phyloP scores from a whole-genome alignment of 305 asterid genomes.

The Solanum aculeatissimum region DNA sequence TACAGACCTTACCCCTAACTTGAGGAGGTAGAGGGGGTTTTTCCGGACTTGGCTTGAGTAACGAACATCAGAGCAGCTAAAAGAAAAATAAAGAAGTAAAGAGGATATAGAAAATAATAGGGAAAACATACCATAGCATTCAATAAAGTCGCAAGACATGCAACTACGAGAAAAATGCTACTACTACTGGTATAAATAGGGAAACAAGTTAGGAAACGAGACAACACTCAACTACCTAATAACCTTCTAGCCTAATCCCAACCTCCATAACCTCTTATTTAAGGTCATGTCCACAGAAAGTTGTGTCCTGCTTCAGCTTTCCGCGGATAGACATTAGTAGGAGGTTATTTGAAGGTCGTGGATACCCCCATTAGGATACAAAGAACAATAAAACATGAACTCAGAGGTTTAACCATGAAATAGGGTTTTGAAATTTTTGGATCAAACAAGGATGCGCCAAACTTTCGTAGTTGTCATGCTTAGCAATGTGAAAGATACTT shows the following conservation, averaged over 20 bases:
- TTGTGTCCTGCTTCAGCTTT: background rate
- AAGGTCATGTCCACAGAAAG: background rate
- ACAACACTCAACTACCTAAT: background rate
- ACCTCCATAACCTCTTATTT: background rate
- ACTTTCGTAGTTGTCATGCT: background rate
- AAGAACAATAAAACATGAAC: background rate
- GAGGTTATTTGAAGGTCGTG: background rate
- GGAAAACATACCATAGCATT: background rate
- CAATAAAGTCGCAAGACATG: background rate
- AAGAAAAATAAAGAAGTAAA: background rate
- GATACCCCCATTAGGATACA: background rate
- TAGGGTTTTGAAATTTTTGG: background rate
- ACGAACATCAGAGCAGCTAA: background rate
- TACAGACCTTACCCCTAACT: too few species aligned
- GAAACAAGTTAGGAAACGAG: background rate
- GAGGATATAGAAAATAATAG: background rate
- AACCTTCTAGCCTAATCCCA: background rate
- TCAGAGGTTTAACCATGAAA: background rate
- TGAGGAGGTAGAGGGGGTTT: too few species aligned
- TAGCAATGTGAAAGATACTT: background rate
- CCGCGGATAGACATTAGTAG: background rate
- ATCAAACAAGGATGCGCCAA: background rate
- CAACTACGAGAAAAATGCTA: background rate
- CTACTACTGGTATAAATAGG: background rate
- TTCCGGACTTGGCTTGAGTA: background rate